phyloP scores from a whole-genome alignment of 148 eudicot genomes.

The Rhododendron ferrugineum region DNA sequence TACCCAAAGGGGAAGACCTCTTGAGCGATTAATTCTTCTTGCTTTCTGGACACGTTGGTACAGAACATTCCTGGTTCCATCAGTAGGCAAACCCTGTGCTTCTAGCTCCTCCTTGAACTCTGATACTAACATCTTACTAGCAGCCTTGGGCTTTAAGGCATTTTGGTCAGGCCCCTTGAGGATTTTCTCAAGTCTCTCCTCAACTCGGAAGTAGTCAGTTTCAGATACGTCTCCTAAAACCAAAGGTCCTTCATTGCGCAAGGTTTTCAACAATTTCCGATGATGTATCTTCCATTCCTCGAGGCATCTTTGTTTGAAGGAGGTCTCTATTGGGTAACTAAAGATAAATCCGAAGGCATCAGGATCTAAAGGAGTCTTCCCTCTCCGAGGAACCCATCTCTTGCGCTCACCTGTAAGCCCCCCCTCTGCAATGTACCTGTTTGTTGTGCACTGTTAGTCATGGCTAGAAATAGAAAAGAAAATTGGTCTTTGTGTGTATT shows the following conservation, averaged over 20 bases:
- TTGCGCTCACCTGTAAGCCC: slow-evolving; percentile 97
- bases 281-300: slow-evolving; percentile 74
- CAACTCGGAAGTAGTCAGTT: slow-evolving; percentile 72
- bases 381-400: slow-evolving; percentile 97
- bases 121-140: slow-evolving; percentile 94
- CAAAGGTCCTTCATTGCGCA: slow-evolving; percentile 73
- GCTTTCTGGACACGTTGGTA: slow-evolving; percentile 98
- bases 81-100: slow-evolving; percentile 91
- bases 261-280: slow-evolving; percentile 60
- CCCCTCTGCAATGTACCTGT: slow-evolving; percentile 87
- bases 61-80: slow-evolving; percentile 93
- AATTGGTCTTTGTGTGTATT: background rate
- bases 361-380: slow-evolving; percentile 93
- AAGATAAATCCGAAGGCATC: slow-evolving; percentile 83
- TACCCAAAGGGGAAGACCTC: slow-evolving; percentile 95
- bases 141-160: slow-evolving; percentile 87
- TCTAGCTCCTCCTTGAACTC: slow-evolving; percentile 94
- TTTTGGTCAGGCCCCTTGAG: slow-evolving; percentile 79
- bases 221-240: slow-evolving; percentile 66
- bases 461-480: slow-evolving; percentile 4
- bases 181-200: slow-evolving; percentile 72
- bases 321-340: slow-evolving; percentile 76
- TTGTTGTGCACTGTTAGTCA: slow-evolving; percentile 16
- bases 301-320: slow-evolving; percentile 85
- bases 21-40: slow-evolving; percentile 91